Evolutionary conservation across 495 filamentous ascomycete species (phyloP), one percentile per base, ranked within the genome.

Genomic region (Hypoxylon trugodes): DNA sequence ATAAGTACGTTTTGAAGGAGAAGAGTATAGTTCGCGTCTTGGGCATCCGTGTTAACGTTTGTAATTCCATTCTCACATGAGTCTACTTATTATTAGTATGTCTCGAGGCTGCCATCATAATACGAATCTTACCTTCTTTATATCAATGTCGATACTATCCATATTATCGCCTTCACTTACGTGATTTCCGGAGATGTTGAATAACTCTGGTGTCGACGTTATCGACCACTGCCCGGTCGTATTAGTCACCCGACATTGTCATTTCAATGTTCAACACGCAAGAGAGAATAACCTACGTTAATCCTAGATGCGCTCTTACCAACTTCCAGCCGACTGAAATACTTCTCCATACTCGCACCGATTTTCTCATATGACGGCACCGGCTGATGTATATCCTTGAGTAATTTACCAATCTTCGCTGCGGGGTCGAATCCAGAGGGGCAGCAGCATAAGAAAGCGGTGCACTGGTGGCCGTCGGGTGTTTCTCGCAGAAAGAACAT

Each of bases 1-100:
- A 93, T 32, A 87, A 70, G 73, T 93, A 95, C 7, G 90, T 95
- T 74, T 94, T 91, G 72, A 95, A 89, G 25, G 79, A 84, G 72
- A 96, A 94, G 1, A 94, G 77, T 6, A 94, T 64, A 1, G 89
- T 90, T 21, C 78, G 76, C 0, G 85, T 87, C 52, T 74, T 65
- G 0, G 90, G 89, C 21, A 95, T 72, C 4, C 92, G 84, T 74
- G 89, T 90, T 40, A 96, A 71, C 0, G 88, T 89, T 72, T 96
- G 92, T 9, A 90, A 76, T 73, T 96, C 92, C 54, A 86, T 88
- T 0, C 92, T 80, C 16, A 94, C 70, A 47, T 77, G 59, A 0
- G 83, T 82, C 75, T 89, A 32, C 22, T 12, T 49, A 4, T 10
- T 3, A 47, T 49, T 4, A 65, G 6, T 15, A 10, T 46, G 25